These are phyloP conservation scores for Fimicolochytrium jonesii DNA, from an alignment of 192 early-diverging fungal species.

Conservation along the genomic window DNA sequence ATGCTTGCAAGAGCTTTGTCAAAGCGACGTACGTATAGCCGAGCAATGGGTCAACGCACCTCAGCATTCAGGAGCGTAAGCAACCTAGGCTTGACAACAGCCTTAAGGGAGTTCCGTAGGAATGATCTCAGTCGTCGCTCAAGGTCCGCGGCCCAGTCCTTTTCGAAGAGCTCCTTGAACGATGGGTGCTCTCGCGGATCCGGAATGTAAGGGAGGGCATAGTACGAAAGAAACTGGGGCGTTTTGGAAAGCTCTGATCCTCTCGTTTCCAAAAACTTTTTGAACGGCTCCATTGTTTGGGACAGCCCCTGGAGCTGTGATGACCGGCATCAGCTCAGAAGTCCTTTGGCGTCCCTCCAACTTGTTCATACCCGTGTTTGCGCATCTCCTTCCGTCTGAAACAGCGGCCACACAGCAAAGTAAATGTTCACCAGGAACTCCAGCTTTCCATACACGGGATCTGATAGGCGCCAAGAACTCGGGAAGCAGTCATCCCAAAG, in stretches of 20 bases:
- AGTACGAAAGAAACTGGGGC: slow-evolving; percentile 46
- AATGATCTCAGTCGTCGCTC: slow-evolving; percentile 32
- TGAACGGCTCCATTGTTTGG: slow-evolving; percentile 45
- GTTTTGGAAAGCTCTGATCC: slow-evolving; percentile 43
- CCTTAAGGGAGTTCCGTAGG: slow-evolving; percentile 26
- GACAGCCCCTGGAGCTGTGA: neutral
- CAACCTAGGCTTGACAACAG: slow-evolving; percentile 26
- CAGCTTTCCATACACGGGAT: slow-evolving; percentile 31
- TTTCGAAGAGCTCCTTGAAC: slow-evolving; percentile 42
- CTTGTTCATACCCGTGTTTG: too few species aligned
- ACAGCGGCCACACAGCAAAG: slow-evolving; percentile 48
- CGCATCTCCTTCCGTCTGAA: too few species aligned
- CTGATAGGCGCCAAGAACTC: slow-evolving; percentile 3
- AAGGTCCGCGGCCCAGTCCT: slow-evolving; percentile 28
- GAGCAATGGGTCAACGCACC: too few species aligned
- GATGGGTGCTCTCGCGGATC: slow-evolving; percentile 46
- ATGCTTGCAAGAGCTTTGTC: too few species aligned
- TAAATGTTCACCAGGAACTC: slow-evolving; percentile 46
- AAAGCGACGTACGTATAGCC: too few species aligned
- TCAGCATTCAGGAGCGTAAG: slow-evolving; percentile 18
- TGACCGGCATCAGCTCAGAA: neutral
- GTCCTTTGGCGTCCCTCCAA: too few species aligned
- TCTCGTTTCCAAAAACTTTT: slow-evolving; percentile 45
- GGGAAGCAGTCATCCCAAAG: slow-evolving; percentile 47
- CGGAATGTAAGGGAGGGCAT: slow-evolving; percentile 55